Conservation (phyloP, 345 rosid genomes). For the Aquilaria yunnanensis region DNA sequence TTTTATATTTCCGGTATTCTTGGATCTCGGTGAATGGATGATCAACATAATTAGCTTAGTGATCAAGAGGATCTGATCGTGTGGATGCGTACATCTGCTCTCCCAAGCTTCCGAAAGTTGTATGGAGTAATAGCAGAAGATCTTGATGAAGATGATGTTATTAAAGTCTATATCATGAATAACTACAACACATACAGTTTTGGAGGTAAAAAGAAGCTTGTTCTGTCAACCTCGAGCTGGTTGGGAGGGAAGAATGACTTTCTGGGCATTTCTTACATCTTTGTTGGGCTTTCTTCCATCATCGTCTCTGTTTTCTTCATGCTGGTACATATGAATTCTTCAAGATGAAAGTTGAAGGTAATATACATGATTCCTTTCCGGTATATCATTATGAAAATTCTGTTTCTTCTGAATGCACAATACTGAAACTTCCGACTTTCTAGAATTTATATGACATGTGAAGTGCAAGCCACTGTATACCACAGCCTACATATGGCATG, state of each 20-base stretch:
- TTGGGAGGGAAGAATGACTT: conserved; percentile 83
- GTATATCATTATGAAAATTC: not conserved
- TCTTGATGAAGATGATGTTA: conserved; percentile 44
- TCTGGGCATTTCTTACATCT: conserved; percentile 59
- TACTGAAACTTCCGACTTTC: not conserved
- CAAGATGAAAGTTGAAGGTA: conserved; percentile 31
- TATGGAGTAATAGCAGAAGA: conserved; percentile 84
- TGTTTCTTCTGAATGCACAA: not conserved
- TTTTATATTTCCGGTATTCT: conserved; percentile 6
- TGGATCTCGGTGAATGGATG: conserved; percentile 13
- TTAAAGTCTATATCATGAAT: conserved; percentile 52
- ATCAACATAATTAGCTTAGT: conserved; percentile 40
- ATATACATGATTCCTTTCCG: conserved; percentile 6
- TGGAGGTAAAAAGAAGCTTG: conserved; percentile 70
- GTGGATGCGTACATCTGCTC: conserved; percentile 86
- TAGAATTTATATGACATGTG: not conserved
- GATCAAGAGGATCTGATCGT: conserved; percentile 83
- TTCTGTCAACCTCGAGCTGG: conserved; percentile 77
- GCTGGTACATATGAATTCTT: conserved; percentile 59
- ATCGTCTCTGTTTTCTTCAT: conserved; percentile 50
- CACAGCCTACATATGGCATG: not conserved
- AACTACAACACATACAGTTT: conserved; percentile 84
- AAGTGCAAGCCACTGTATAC: not conserved
- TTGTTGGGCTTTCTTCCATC: conserved; percentile 59
- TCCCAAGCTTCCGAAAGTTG: conserved; percentile 72